Conservation (phyloP, 2,329 filamentous ascomycete genomes). For the Teratosphaeria nubilosa region DNA sequence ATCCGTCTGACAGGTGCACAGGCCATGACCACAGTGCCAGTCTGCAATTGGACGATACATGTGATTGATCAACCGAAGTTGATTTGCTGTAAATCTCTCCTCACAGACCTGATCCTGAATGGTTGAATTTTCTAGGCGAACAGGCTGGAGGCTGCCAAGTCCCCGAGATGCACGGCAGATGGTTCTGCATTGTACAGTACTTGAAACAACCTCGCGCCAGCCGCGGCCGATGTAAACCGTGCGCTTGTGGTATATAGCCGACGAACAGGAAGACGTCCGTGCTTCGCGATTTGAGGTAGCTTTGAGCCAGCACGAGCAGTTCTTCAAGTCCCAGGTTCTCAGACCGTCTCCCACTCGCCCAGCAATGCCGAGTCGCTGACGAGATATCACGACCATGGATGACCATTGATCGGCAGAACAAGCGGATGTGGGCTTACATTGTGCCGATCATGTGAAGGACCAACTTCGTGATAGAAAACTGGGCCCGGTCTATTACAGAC, state of each 20-base stretch:
- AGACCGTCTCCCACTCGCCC: background rate
- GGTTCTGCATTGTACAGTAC: background rate
- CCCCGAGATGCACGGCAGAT: background rate
- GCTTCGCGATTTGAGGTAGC: too few relatives aligned
- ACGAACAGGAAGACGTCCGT: background rate
- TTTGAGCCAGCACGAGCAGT: background rate
- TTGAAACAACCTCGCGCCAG: background rate
- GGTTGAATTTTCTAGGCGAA: background rate
- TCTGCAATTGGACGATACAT: background rate
- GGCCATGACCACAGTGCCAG: background rate
- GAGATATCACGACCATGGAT: background rate
- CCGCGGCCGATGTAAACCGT: background rate
- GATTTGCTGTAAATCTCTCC: background rate
- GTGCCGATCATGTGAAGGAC: background rate
- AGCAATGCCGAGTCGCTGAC: background rate
- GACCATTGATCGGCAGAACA: background rate
- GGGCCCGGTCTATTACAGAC: too few relatives aligned
- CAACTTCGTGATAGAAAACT: too few relatives aligned
- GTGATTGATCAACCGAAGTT: background rate
- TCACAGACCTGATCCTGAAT: background rate
- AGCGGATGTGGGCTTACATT: background rate
- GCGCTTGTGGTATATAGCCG: background rate
- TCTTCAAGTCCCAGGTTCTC: background rate
- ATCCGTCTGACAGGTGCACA: constrained; percentile 2
- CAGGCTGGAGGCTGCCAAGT: background rate